Conservation (phyloP, 2,329 filamentous ascomycete genomes). For the Fulvia fulva region DNA sequence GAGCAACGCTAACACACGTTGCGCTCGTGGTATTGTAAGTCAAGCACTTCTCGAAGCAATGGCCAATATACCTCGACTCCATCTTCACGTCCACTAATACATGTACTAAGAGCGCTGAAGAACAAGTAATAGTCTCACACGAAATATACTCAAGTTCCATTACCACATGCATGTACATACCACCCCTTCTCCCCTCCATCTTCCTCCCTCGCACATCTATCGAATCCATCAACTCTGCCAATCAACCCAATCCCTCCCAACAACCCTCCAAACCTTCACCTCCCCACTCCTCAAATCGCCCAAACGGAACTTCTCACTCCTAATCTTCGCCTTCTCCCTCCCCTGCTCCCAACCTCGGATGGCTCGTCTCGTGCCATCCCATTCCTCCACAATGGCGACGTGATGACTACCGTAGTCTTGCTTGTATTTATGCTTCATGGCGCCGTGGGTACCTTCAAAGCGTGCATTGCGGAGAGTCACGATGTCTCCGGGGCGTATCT, state of each 20-base stretch:
- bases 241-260: constrained; percentile 86
- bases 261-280: constrained; percentile 95
- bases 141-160: neutral
- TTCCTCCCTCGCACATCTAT: neutral
- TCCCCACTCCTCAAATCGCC: constrained; percentile 89
- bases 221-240: constrained; percentile 55
- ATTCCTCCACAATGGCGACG: constrained; percentile 87
- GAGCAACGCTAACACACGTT: too few species aligned
- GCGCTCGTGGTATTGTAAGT: too few species aligned
- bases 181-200: neutral
- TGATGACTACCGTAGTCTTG: constrained; percentile 71
- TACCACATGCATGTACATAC: neutral
- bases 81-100: too few species aligned
- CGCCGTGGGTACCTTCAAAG: constrained; percentile 81
- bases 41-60: too few species aligned
- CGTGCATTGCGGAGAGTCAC: constrained; percentile 87
- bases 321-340: constrained; percentile 79
- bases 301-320: constrained; percentile 89
- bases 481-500: constrained; percentile 90
- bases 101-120: too few species aligned
- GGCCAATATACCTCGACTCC: too few species aligned
- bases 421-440: constrained; percentile 92
- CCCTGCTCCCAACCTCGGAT: constrained; percentile 94
- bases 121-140: neutral
- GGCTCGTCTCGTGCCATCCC: constrained; percentile 99